Evolutionary conservation across 1,139 yeast species (phyloP), one percentile per base, ranked within the genome.

Genomic region (Tardiomyces blankii): DNA sequence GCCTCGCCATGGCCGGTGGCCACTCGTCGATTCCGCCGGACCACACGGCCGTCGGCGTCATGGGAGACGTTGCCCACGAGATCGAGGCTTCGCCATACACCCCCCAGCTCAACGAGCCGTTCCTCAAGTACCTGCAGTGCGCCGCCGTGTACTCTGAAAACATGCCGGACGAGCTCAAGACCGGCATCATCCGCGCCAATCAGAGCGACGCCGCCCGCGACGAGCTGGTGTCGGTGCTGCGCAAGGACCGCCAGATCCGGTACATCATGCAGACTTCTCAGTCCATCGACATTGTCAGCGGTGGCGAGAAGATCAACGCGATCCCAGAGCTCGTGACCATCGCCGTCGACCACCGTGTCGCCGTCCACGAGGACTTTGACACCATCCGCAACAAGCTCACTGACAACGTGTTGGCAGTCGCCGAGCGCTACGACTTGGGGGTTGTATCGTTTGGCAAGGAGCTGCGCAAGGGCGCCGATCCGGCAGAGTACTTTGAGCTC

Each of bases 251-350:
- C 14, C 16, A 25, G 18, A 42, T 49, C 41, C 48, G 51, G 41
- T 77, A 69, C 54, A 61, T 76, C 40, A 67, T 82, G 45, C 70
- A 73, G 41, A 81, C 89, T 0, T 72, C 86, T 3, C 87, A 80
- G 58, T 85, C 89, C 0, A 70, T 74, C 13, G 89, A 82, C 60
- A 68, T 80, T 13, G 68, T 83, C 45, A 53, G 64, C 11, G 91
- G 89, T 13, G 93, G 91, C 13, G 72, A 74, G 39, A 83, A 82
- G 61, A 66, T 78, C 28, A 83, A 83, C 56, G 89, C 91, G 1
- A 67, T 84, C 48, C 94, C 95, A 1, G 94, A 85, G 57, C 70
- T 68, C 49, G 82, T 75, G 2, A 66, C 69, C 3, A 66, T 80
- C 13, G 60, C 72, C 42, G 70, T 82, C 42, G 80, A 82, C 60